phyloP scores from a whole-genome alignment of 2,329 filamentous ascomycete species.

The Verticillium albo-atrum region DNA sequence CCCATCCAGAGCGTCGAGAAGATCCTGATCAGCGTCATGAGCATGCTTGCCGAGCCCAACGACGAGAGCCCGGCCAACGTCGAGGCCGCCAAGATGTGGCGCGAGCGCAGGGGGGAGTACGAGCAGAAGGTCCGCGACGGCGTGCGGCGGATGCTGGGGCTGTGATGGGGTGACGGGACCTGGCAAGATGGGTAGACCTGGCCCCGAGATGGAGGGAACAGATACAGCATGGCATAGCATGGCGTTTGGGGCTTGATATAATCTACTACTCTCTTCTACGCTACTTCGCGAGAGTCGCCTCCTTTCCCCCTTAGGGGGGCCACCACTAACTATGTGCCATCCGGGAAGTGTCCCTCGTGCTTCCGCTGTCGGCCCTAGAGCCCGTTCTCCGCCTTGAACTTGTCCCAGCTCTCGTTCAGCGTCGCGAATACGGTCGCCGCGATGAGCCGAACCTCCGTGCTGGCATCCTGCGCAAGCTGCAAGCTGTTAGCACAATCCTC shows the following conservation, averaged over 20 bases:
- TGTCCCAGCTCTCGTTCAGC: constrained; percentile 69
- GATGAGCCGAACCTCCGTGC: constrained; percentile 62
- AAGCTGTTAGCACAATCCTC: not conserved
- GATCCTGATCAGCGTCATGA: constrained; percentile 95
- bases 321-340: no score
- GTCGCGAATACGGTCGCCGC: constrained; percentile 63
- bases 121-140: constrained; percentile 80
- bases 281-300: constrained; percentile 2
- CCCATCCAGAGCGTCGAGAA: constrained; percentile 97
- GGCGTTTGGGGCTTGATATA: constrained; percentile 8
- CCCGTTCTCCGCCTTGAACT: constrained; percentile 66
- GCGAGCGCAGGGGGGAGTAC: constrained; percentile 78
- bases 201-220: no score
- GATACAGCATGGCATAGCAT: constrained; percentile 18
- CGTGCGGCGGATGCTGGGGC: constrained; percentile 72
- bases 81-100: constrained; percentile 95
- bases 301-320: not conserved
- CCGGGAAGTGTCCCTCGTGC: no score
- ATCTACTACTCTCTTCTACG: constrained; percentile 1
- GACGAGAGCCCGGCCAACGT: constrained; percentile 96
- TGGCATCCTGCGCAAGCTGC: constrained; percentile 60
- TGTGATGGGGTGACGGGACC: constrained; percentile 46
- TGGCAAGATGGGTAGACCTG: no score
- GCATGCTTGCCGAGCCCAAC: constrained; percentile 95
- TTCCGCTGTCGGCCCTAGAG: no score